Percentiles rank a stretch among this genome's conserved stretches.
phyloP scores from a whole-genome alignment of 2,329 filamentous ascomycete genomes.

The Aureobasidium sp. region DNA sequence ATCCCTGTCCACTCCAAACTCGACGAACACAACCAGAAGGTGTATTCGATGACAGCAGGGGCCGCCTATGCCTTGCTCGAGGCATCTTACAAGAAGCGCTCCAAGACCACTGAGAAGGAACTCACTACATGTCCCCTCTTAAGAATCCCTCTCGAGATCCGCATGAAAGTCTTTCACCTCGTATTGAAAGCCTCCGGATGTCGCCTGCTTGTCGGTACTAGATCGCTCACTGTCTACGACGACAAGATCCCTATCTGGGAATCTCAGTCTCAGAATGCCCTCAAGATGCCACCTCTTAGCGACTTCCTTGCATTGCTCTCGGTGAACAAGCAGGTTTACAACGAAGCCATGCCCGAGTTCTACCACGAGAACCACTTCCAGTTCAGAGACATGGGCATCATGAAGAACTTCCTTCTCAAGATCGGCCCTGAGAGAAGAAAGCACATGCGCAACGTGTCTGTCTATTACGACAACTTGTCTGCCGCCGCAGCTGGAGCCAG shows the following conservation, averaged over 20 bases:
- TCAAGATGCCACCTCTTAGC: not conserved
- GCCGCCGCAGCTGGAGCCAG: not conserved
- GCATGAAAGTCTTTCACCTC: not conserved
- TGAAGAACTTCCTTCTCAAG: not conserved
- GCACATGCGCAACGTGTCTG: not conserved
- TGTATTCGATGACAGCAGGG: not conserved
- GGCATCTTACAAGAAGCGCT: not conserved
- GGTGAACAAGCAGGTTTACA: conserved; percentile 21
- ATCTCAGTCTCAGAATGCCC: not conserved
- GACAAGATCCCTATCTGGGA: not conserved
- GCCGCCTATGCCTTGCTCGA: not conserved
- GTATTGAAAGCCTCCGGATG: not conserved
- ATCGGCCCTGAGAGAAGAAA: not conserved
- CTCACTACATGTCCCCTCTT: not conserved
- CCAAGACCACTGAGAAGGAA: not conserved
- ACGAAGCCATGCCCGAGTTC: conserved; percentile 19
- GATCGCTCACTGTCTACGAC: not conserved
- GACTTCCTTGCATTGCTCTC: conserved; percentile 17
- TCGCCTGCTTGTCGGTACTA: not conserved
- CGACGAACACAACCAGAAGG: not conserved
- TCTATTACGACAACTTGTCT: not conserved
- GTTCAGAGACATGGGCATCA: not conserved
- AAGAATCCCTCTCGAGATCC: not conserved
- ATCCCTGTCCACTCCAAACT: not conserved
- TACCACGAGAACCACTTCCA: conserved; percentile 20